phyloP scores from a whole-genome alignment of 805 yeast genomes.

The Saccharomycopsis schoenii region DNA sequence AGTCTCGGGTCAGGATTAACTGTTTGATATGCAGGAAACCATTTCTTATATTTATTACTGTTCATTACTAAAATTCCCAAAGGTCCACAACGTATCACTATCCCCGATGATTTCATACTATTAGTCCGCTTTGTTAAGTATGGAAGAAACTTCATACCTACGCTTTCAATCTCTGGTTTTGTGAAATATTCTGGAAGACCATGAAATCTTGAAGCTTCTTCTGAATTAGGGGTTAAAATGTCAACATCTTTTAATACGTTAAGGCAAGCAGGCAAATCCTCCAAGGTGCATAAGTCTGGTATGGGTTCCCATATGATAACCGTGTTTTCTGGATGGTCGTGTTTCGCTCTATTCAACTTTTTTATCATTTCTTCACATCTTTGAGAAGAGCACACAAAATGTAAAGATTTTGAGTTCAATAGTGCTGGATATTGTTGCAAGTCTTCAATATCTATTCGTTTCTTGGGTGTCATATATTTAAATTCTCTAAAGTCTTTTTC shows the following conservation, averaged over 20 bases:
- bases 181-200: slow-evolving; percentile 37
- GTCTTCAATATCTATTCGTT: slow-evolving; percentile 48
- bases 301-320: slow-evolving; percentile 74
- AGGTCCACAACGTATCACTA: slow-evolving; percentile 69
- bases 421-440: slow-evolving; percentile 31
- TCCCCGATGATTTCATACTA: slow-evolving; percentile 30
- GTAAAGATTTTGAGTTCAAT: slow-evolving; percentile 40
- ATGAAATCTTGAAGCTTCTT: slow-evolving; percentile 65
- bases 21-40: slow-evolving; percentile 71
- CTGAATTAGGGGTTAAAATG: slow-evolving; percentile 73
- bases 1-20: slow-evolving; percentile 34
- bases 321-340: neutral
- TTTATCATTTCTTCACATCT: slow-evolving; percentile 43
- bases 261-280: slow-evolving; percentile 31
- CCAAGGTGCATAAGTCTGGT: slow-evolving; percentile 61
- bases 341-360: slow-evolving; percentile 19
- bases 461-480: slow-evolving; percentile 51
- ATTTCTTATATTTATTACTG: slow-evolving; percentile 22
- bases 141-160: slow-evolving; percentile 34
- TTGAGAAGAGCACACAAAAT: slow-evolving; percentile 64
- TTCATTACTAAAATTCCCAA: slow-evolving; percentile 51
- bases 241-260: slow-evolving; percentile 37
- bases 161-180: slow-evolving; percentile 30
- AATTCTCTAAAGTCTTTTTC: slow-evolving; percentile 53
- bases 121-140: slow-evolving; percentile 29